Base-by-base conservation (phyloP, 2,329 filamentous ascomycete species). In the Emmonsiellopsis sp. region DNA sequence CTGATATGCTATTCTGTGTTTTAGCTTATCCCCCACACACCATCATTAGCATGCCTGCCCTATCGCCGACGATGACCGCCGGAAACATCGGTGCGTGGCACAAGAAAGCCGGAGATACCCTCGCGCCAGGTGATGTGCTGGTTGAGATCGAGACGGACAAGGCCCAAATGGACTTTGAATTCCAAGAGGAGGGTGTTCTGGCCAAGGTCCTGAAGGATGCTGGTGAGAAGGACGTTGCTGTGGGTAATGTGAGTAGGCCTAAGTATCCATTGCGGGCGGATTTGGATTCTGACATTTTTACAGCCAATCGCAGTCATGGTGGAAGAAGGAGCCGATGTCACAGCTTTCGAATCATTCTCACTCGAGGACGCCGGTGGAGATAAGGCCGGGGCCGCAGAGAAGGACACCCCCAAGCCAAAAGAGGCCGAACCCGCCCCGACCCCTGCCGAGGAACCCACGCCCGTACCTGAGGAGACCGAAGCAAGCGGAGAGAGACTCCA, bases 101-200 rank as follows among this genome's bases (percentile, higher is more conserved):
- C 78, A 98, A 97, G 83, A 94, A 96, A 78, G 80, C 84, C 61
- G 93, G 93, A 68, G 93, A 98, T 73, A 68, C 78, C 58, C 85
- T 98, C 71, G 77, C 82, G 55, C 91, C 94, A 51, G 93, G 93
- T 70, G 93, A 98, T 71, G 93, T 98, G 46, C 77, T 98, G 63
- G 91, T 95, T 62, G 91, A 95, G 80, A 95, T 97, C 66, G 93
- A 98, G 82, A 98, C 93, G 65, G 93, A 98, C 76, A 98, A 98
- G 82, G 93, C 93, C 60, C 93, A 97, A 78, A 98, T 98, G 93
- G 93, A 98, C 78, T 97, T 98, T 71, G 93, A 98, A 75, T 97
- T 95, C 76, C 93, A 98, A 75, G 93, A 98, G 68, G 93, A 97
- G 71, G 93, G 92, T 78, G 82, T 95, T 56, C 80, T 98, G 62